A percentile compares a stretch with the other conserved stretches of the same genome.
Conservation (phyloP, 2,329 filamentous ascomycete species). For the Pestalotiopsis sp. region DNA sequence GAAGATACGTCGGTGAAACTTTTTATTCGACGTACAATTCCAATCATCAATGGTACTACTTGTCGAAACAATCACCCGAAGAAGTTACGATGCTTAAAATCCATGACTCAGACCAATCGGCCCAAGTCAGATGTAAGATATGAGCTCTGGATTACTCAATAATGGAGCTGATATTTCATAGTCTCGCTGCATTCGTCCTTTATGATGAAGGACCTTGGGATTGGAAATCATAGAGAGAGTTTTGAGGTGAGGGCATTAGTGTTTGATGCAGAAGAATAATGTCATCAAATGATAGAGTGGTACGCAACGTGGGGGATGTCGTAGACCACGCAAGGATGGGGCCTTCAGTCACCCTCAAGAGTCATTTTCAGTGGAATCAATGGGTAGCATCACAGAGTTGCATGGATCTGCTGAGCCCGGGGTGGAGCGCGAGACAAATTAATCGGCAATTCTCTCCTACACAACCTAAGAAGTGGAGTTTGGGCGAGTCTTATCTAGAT, state of each 20-base stretch:
- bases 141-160: background rate
- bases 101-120: background rate
- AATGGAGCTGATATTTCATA: background rate
- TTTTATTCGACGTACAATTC: background rate
- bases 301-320: background rate
- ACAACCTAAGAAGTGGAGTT: no score
- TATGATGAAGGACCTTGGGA: accelerated
- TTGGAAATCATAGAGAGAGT: background rate
- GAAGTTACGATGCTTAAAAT: background rate
- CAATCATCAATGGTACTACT: background rate
- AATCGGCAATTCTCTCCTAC: no score
- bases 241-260: background rate
- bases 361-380: no score
- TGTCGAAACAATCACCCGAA: background rate
- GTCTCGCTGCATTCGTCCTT: background rate
- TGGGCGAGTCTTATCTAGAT: background rate
- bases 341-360: background rate
- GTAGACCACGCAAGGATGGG: background rate
- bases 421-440: no score
- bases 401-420: no score
- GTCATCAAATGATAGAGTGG: background rate
- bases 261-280: background rate
- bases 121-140: background rate
- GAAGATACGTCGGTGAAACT: background rate
- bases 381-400: no score